Evolutionary conservation across 116 monocot genomes (phyloP), one percentile per base, ranked within the genome.

Genomic region (Papilionanthe hybrid): DNA sequence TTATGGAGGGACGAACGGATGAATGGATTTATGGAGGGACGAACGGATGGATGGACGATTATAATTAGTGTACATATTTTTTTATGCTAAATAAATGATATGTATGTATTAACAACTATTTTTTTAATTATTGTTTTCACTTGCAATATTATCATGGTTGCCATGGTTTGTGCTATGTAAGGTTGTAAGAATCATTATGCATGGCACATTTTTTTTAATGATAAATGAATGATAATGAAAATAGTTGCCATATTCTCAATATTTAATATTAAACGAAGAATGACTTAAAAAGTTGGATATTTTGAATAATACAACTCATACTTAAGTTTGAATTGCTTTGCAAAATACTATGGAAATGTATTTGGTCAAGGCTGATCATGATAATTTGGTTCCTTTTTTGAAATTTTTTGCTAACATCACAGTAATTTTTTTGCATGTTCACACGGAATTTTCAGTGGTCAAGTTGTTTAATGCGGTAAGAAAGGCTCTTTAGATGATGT

Each of bases 391-490:
- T 66, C 18, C 25, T 75, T 45, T 30, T 76, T 81, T 12, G 42
- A 45, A 3, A 3, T 0, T 42, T 42, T 32, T 30, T 82, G 9
- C 78, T 82, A 22, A 87, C 66, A 28, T 27, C 58, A 9, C 53
- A 20, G 41, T 67, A 22, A 29, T 27, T 12, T 0, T 80, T 29
- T 88, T 85, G 56, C 85, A 83, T 83, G 75, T 79, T 73, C 12
- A 42, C 77, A 66, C 19, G 78, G 83, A 55, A 23, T 25, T 55
- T 81, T 55, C 85, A 97, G 94, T 97, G 76, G 97, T 97, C 42
- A 92, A 89, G 84, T 66, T 97, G 78, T 97, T 94, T 73, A 97
- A 94, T 86, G 88, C 90, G 72, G 97, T 97, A 91, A 87, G 86
- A 32, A 9, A 4, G 42, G 27, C 15, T 32, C 29, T 68, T 13